phyloP scores from a whole-genome alignment of 805 yeast species.

The Candida insectorum region DNA sequence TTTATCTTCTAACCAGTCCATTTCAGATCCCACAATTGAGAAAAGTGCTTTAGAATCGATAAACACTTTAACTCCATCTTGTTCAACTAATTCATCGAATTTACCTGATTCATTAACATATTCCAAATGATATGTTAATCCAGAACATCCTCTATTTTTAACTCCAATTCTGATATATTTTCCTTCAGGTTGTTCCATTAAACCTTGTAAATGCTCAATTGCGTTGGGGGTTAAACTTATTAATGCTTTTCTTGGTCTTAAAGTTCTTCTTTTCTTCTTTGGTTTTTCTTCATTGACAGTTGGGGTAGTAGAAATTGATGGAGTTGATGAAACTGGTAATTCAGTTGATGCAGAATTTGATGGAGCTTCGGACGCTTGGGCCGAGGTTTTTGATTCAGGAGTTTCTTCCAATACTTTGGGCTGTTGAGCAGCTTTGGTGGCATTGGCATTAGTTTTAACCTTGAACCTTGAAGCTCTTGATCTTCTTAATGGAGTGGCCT shows the following conservation, averaged over 20 bases:
- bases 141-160: slow-evolving; percentile 95
- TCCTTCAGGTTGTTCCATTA: slow-evolving; percentile 81
- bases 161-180: slow-evolving; percentile 90
- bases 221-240: slow-evolving; percentile 80
- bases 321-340: not conserved
- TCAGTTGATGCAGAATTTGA: not conserved
- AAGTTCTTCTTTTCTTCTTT: slow-evolving; percentile 50
- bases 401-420: slow-evolving; percentile 1
- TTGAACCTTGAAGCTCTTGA: slow-evolving; percentile 29
- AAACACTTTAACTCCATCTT: slow-evolving; percentile 88
- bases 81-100: slow-evolving; percentile 90
- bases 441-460: slow-evolving; percentile 1
- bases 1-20: slow-evolving; percentile 98
- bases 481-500: slow-evolving; percentile 20
- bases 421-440: slow-evolving; percentile 7
- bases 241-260: slow-evolving; percentile 87
- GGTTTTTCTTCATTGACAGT: slow-evolving; percentile 6
- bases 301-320: slow-evolving; percentile 1
- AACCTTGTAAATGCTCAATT: slow-evolving; percentile 59
- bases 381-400: not conserved
- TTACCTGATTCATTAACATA: slow-evolving; percentile 90
- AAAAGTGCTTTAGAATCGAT: slow-evolving; percentile 96
- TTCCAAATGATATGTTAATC: slow-evolving; percentile 85
- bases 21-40: slow-evolving; percentile 92
- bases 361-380: not conserved